Evolutionary conservation across 805 yeast species (phyloP), one percentile per base, ranked within the genome.

Genomic region (Monosporozyma servazzii): DNA sequence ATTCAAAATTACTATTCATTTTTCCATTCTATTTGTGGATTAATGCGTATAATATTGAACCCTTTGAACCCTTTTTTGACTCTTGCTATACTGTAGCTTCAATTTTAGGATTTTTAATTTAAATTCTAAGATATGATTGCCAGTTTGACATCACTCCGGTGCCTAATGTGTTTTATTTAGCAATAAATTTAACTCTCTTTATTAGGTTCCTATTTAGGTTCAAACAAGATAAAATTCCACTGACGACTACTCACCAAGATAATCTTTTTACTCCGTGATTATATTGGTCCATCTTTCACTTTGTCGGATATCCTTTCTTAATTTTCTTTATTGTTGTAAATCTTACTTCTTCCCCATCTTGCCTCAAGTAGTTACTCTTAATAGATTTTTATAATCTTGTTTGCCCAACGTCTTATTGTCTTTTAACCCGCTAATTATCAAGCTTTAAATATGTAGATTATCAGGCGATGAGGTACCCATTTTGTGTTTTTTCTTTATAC

Each of bases 171-270:
- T 40, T n/a, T 45, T 5, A 20, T 45, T 36, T 27, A 45, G 31
- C 31, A 20, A 18, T 40, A 40, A 15, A 36, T 36, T 39, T 15
- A 33, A 25, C 40, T 20, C 48, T 20, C 54, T 37, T 49, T 56
- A 53, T 47, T 53, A 49, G 58, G 56, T 51, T 82, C 90, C 95
- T 84, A 86, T 86, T 86, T 83, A 81, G 84, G 29, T 45, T 53
- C 73, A 89, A 87, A 84, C 95, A 73, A 87, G 88, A 85, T 69
- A 56, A 46, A 58, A 76, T 13, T 31, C 41, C 7, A 25, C 41
- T 75, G 67, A 79, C 75, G 67, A 68, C 72, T 85, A 84, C 91
- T 85, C 91, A 85, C 84, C 90, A 67, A 75, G 73, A 65, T 75
- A 70, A 47, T 57, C 66, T 60, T 48, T 25, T 50, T 52, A 43